Base-by-base conservation (phyloP, 2,329 filamentous ascomycete species). In the Colletotrichum lini region DNA sequence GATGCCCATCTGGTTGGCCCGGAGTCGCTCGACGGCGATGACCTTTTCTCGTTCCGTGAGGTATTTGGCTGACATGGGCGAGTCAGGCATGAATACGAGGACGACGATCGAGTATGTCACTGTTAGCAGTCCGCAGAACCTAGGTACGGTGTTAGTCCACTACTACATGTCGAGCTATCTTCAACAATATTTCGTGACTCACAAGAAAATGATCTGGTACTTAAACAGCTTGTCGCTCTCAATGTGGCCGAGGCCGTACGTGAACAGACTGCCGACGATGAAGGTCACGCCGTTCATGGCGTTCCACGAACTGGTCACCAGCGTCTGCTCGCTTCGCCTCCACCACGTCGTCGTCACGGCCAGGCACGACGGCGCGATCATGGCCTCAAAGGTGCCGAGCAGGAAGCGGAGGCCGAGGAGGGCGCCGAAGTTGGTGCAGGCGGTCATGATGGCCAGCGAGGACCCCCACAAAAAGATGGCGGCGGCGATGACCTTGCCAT, bases 41-140 rank as follows among this genome's bases (percentile, higher is more conserved):
- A 89, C 76, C 72, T 87, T 89, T 60, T 91, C 89, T 26, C 87
- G 81, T 12, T 86, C 83, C 0, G 79, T 82, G 9, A 91, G 80
- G 67, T 90, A 91, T 26, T 85, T 86, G 1, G 88, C 84, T 49
- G 87, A 83, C 79, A 90, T 86, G 0, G 90, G 90, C 0, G 88
- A 90, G 75, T 92, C 90, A 0, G 90, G 90, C 83, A 92, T 89
- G 57, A 86, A 84, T 30, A 85, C 45, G 42, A 89, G 83, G 6
- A 92, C 85, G 15, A 86, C 75, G 0, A 82, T 59, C 0, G 79
- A 79, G 44, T 87, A 80, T 26, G 86, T 85, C 21, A 89, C 84
- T 0, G 86, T 85, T 75, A 83, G 73, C 1, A 69, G 63, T 1
- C 80, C 80, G 42, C 80, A 82, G 38, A 79, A 81, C 1, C 81